Conservation (phyloP, 2,329 filamentous ascomycete genomes). For the Didymella arachidicola region DNA sequence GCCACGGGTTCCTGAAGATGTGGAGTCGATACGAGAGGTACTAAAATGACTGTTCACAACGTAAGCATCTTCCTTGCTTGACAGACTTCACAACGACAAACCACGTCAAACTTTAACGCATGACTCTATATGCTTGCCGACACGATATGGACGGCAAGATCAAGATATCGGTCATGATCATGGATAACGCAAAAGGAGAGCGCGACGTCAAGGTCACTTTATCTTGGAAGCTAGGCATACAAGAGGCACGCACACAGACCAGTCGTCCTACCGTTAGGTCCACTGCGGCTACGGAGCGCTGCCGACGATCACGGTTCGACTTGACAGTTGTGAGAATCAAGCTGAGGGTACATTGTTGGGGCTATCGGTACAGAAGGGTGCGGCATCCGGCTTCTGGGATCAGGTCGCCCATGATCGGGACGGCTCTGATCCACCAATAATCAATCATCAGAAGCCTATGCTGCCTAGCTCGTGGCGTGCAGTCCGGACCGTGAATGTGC, state of each 20-base stretch:
- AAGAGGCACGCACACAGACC: conserved; percentile 13
- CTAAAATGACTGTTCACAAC: neutral
- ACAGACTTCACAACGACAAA: neutral
- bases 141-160: neutral
- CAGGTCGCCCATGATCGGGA: conserved; percentile 39
- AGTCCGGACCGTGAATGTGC: conserved; percentile 44
- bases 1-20: conserved; percentile 1
- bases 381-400: conserved; percentile 28
- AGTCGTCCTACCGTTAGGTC: conserved; percentile 38
- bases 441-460: conserved; percentile 19
- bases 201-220: no score
- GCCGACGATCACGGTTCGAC: conserved; percentile 41
- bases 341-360: conserved; percentile 6
- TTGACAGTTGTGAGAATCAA: conserved; percentile 39
- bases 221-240: neutral
- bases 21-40: conserved; percentile 2
- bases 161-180: neutral
- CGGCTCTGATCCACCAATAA: conserved; percentile 51
- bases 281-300: conserved; percentile 32
- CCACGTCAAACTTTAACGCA: neutral
- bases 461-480: conserved; percentile 45
- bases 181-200: neutral
- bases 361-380: conserved; percentile 40
- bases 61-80: conserved; percentile 8
- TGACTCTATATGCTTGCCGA: neutral